Evolutionary conservation across 1,284 basidiomycete species (phyloP), one percentile per base, ranked within the genome.

Genomic region (Tranzscheliella williamsii): DNA sequence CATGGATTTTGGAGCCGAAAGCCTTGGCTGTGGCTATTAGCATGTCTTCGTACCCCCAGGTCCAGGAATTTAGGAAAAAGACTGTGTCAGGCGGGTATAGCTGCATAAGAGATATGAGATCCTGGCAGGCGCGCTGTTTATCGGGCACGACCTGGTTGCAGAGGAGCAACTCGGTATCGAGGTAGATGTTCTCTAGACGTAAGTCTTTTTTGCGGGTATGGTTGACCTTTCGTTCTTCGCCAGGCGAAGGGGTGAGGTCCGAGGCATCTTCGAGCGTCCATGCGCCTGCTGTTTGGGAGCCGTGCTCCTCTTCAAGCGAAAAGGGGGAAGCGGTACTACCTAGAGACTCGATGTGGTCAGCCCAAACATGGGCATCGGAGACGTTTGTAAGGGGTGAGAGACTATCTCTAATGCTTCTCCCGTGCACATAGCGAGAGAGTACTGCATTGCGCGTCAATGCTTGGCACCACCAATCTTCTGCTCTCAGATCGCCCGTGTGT

Each of bases 51-150:
- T 79, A 81, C 21, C 93, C 92, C 86, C 88, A 91, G 0, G 91
- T 95, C 92, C 93, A 96, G 0, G 84, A 78, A 66, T 96, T 91
- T 56, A 96, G 82, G 79, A 90, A 96, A 79, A 96, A 94, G 38
- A 84, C 81, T 0, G 86, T 87, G 5, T 82, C 80, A 0, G 80
- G 52, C 0, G 90, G 88, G 32, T 53, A 71, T 16, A 53, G 39
- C 21, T 51, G 43, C 45, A 72, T 58, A 86, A 89, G 8, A 85
- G 69, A 78, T 17, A 91, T 77, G 4, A 93, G 79, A 4, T 86
- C 87, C 22, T 80, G 67, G 0, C 86, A 84, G 3, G 71, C 69
- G 36, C 53, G 52, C 22, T 51, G 51, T 33, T 71, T 70, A 41
- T 50, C 38, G 4, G 55, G 62, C 2, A 60, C 44, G 3, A 38